phyloP scores from a whole-genome alignment of 179 eudicot genomes.

The Actinidia chinensis region DNA sequence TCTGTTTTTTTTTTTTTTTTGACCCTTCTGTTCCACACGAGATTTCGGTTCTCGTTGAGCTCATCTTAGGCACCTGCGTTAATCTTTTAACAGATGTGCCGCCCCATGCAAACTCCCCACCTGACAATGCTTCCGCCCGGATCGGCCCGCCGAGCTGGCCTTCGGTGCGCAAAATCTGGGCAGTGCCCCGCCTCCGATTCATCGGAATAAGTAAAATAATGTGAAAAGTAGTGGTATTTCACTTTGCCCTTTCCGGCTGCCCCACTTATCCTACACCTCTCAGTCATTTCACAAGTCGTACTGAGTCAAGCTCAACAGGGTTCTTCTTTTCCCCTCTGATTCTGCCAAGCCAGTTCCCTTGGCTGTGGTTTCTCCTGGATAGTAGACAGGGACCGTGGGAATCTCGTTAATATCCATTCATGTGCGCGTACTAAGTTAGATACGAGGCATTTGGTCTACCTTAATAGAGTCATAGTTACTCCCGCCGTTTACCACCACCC shows the following conservation, averaged over 20 bases:
- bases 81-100: too few species aligned
- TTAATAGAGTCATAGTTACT: slow-evolving; percentile 87
- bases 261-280: slow-evolving; percentile 1
- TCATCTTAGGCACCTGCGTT: slow-evolving; percentile 70
- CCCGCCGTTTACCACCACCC: slow-evolving; percentile 82
- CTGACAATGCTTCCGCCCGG: too few species aligned
- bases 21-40: slow-evolving; percentile 88
- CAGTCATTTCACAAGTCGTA: too few species aligned
- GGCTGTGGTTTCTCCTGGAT: neutral
- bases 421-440: slow-evolving; percentile 34
- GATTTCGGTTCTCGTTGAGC: slow-evolving; percentile 84
- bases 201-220: too few species aligned
- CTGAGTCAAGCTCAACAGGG: too few species aligned
- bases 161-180: too few species aligned
- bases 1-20: too few species aligned
- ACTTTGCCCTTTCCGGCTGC: slow-evolving; percentile 34
- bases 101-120: too few species aligned
- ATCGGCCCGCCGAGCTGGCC: too few species aligned
- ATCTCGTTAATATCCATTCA: slow-evolving; percentile 24
- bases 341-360: neutral
- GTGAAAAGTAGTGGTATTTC: slow-evolving; percentile 63
- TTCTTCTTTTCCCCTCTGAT: neutral
- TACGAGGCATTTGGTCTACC: slow-evolving; percentile 84
- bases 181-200: slow-evolving; percentile 51
- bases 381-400: neutral